Evolutionary conservation across 2,329 filamentous ascomycete species (phyloP).

Genomic region (Colletotrichum tanaceti): DNA sequence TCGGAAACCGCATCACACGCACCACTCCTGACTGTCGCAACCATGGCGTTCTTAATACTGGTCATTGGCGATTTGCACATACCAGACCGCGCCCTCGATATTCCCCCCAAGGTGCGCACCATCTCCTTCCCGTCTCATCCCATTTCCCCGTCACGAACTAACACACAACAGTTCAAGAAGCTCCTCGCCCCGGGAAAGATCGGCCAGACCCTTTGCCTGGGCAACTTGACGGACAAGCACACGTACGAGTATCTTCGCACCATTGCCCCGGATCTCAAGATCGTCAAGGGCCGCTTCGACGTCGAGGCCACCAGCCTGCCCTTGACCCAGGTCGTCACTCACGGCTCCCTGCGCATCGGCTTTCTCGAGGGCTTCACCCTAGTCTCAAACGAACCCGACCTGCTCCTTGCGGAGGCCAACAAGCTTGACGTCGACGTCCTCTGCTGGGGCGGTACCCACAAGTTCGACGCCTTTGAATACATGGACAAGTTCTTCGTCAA

Average conservation of each 20-base stretch:
- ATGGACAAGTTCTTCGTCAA: constrained; percentile 82
- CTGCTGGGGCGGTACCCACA: constrained; percentile 76
- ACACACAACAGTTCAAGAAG: constrained; percentile 77
- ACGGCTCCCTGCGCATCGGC: constrained; percentile 73
- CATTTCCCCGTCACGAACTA: constrained; percentile 26
- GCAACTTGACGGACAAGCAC: constrained; percentile 82
- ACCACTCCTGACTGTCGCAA: constrained; percentile 47
- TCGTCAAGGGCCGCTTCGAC: constrained; percentile 75
- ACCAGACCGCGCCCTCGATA: constrained; percentile 89
- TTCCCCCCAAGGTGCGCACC: constrained; percentile 81
- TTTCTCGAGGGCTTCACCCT: constrained; percentile 77
- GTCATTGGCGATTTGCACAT: constrained; percentile 95
- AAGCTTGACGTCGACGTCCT: constrained; percentile 76
- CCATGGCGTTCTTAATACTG: constrained; percentile 89
- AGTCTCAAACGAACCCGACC: constrained; percentile 73
- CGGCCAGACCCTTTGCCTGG: constrained; percentile 82
- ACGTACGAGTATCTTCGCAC: constrained; percentile 85
- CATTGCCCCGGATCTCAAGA: constrained; percentile 78
- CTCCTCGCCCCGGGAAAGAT: constrained; percentile 87
- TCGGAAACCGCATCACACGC: not conserved
- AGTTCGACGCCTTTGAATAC: constrained; percentile 78
- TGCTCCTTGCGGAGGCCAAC: constrained; percentile 75
- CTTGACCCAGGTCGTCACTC: constrained; percentile 73
- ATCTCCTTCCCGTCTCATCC: constrained; percentile 15
- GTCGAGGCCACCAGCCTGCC: constrained; percentile 74